A percentile compares a stretch with the other conserved stretches of the same genome.
Evolutionary conservation across 768 basidiomycete genomes (phyloP).

Genomic region (Cantharellus anzutake): DNA sequence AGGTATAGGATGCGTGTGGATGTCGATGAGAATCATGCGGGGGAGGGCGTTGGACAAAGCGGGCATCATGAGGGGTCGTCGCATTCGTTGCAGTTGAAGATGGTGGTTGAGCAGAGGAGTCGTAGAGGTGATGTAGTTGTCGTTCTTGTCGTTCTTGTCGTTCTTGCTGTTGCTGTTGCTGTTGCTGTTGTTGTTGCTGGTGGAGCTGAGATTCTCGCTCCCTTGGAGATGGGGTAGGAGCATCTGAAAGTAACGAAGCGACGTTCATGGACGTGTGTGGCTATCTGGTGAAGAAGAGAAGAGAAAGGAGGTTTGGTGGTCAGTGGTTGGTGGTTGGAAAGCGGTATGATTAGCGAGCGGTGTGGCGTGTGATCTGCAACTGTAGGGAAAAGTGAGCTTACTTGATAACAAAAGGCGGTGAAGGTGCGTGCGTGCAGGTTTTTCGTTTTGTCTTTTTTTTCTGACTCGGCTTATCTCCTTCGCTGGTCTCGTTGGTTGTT

Average conservation of each 20-base stretch:
- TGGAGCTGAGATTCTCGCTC: background rate
- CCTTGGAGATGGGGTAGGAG: background rate
- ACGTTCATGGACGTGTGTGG: slow-evolving; percentile 1
- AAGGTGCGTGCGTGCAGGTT: background rate
- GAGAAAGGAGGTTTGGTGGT: background rate
- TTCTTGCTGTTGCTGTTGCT: background rate
- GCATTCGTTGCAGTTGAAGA: background rate
- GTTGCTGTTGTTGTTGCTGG: background rate
- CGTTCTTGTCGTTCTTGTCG: background rate
- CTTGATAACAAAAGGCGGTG: background rate
- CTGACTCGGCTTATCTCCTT: too few species aligned
- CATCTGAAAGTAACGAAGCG: background rate
- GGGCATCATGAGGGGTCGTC: background rate
- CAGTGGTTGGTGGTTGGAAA: background rate
- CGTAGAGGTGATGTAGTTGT: background rate
- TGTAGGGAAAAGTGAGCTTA: too few species aligned
- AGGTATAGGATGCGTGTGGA: background rate
- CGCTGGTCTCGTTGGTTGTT: too few species aligned
- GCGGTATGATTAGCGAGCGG: background rate
- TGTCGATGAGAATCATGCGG: background rate
- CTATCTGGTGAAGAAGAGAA: background rate
- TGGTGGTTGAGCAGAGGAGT: background rate
- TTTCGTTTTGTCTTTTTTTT: too few species aligned
- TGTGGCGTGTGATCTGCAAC: background rate
- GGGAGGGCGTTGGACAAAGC: background rate